These are phyloP conservation scores for Crepidotus variabilis DNA, from an alignment of 768 basidiomycete species.

Conservation along the genomic window DNA sequence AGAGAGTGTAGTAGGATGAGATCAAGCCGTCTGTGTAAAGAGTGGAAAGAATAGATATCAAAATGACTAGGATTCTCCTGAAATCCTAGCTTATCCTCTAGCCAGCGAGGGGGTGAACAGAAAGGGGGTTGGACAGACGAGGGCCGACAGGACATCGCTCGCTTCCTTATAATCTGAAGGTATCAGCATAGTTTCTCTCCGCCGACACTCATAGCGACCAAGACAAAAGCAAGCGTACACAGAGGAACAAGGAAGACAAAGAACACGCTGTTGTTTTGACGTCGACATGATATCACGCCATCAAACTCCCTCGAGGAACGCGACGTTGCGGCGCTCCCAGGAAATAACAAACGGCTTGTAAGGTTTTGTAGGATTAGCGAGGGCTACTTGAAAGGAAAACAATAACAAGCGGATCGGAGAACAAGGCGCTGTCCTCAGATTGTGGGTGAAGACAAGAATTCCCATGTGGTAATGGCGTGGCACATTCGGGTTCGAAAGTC, in stretches of 20 bases:
- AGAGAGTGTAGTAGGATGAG: neutral
- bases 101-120: neutral
- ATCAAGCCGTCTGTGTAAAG: neutral
- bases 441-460: neutral
- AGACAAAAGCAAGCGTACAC: neutral
- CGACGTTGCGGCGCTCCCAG: neutral
- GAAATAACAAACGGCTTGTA: neutral
- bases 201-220: neutral
- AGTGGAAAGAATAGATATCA: neutral
- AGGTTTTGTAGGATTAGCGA: neutral
- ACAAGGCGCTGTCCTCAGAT: neutral
- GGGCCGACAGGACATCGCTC: neutral
- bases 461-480: neutral
- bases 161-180: neutral
- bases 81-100: neutral
- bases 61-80: neutral
- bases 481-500: neutral
- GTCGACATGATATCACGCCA: neutral
- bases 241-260: neutral
- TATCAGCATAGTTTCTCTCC: neutral
- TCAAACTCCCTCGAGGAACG: neutral
- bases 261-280: neutral
- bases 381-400: neutral
- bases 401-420: neutral
- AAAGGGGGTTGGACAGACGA: neutral